Evolutionary conservation across 129 eudicot genomes (phyloP), one percentile per base, ranked within the genome.

Genomic region (Tanacetum coccineum): DNA sequence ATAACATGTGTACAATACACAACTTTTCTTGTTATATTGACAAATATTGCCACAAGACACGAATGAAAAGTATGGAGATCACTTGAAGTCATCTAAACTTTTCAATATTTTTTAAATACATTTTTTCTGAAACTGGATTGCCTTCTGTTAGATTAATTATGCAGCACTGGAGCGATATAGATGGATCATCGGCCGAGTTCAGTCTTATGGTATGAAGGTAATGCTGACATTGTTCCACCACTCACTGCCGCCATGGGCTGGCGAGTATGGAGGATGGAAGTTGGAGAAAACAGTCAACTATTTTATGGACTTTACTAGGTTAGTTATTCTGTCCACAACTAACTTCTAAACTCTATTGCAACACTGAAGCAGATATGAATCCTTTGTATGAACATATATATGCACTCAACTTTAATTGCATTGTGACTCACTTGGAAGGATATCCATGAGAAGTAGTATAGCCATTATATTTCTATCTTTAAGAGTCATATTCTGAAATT

Each of bases 171-270:
- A 94, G 76, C 67, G 99, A 68, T 94, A 94, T 67, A 87, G 83
- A 74, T 94, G 99, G 99, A 94, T 94, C 79, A 84, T 94, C 72
- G 74, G 63, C 36, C 83, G 81, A 75, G 95, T 81, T 66, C 97
- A 75, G 40, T 77, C 85, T 25, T 94, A 94, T 72, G 95, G 89
- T 70, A 94, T 94, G 99, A 94, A 94, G 78, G 99, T 94, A 48
- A 94, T 94, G 99, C 71, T 94, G 78, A 94, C 99, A 74, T 70
- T 94, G 52, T 94, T 94, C 79, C 99, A 94, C 78, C 99, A 94
- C 75, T 94, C 99, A 10, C 74, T 94, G 72, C 99, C 99, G 9
- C 97, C 99, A 64, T 94, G 99, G 99, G 99, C 99, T 10, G 93
- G 93, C 42, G 97, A 94, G 59, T 94, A 82, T 58, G 97, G 99